phyloP scores from a whole-genome alignment of 2,329 filamentous ascomycete genomes.

The Neoarthrinium moseri region DNA sequence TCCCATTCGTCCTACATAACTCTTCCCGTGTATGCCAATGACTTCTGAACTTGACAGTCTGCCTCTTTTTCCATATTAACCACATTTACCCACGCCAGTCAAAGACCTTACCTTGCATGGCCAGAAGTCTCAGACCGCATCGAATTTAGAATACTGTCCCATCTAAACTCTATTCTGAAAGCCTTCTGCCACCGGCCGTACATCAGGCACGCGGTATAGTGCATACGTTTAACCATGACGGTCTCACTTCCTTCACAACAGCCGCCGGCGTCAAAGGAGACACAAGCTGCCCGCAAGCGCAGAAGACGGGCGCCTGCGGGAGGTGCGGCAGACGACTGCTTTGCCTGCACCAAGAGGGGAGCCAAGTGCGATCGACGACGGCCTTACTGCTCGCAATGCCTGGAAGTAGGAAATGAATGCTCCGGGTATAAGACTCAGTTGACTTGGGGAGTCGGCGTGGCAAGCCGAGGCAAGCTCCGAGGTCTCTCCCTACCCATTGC shows the following conservation, averaged over 20 bases:
- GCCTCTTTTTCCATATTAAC: slow-evolving; percentile 38
- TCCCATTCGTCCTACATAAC: slow-evolving; percentile 29
- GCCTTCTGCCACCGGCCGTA: slow-evolving; percentile 14
- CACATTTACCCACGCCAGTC: slow-evolving; percentile 41
- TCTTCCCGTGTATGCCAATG: slow-evolving; percentile 32
- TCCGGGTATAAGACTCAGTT: slow-evolving; percentile 95
- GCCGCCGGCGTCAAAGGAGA: slow-evolving; percentile 49
- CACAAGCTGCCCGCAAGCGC: slow-evolving; percentile 62
- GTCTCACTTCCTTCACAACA: slow-evolving; percentile 44
- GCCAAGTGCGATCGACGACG: slow-evolving; percentile 86
- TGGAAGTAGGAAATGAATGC: slow-evolving; percentile 89
- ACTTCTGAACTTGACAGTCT: slow-evolving; percentile 30
- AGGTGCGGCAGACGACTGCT: slow-evolving; percentile 92
- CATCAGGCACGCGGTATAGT: slow-evolving; percentile 20
- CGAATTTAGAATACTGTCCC: slow-evolving; percentile 22
- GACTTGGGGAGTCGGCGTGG: slow-evolving; percentile 95
- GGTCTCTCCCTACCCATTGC: slow-evolving; percentile 76
- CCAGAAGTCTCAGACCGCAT: slow-evolving; percentile 24
- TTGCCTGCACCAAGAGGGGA: slow-evolving; percentile 82
- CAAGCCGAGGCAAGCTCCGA: slow-evolving; percentile 90
- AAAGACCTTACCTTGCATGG: slow-evolving; percentile 30
- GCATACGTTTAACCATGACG: slow-evolving; percentile 41
- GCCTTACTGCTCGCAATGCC: slow-evolving; percentile 92
- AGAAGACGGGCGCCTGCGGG: slow-evolving; percentile 85
- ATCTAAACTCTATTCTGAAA: slow-evolving; percentile 20